Conservation (phyloP, 2,329 filamentous ascomycete genomes). For the Sporothrix dimorphospora region DNA sequence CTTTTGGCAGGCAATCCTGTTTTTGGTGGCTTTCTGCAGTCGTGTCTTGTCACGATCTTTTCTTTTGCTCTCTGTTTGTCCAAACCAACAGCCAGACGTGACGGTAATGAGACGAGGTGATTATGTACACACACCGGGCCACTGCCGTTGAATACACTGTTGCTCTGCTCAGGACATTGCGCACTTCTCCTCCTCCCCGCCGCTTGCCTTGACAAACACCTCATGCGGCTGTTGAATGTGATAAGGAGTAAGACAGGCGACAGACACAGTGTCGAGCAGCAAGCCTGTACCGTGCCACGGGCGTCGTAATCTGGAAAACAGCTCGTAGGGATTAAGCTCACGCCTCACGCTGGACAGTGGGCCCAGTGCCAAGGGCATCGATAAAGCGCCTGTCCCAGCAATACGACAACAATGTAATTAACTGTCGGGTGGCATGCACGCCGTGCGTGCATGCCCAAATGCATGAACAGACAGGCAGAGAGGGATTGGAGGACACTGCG, state of each 20-base stretch:
- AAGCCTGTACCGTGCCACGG: background rate
- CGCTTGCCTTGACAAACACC: background rate
- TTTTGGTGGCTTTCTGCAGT: background rate
- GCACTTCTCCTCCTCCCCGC: background rate
- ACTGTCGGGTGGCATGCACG: background rate
- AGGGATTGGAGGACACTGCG: background rate
- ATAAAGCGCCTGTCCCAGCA: background rate
- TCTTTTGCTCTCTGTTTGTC: background rate
- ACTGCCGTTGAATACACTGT: too few species aligned
- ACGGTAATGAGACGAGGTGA: background rate
- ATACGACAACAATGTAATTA: background rate
- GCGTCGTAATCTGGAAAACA: background rate
- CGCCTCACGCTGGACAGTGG: background rate
- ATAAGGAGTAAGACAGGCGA: background rate
- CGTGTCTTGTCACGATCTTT: background rate
- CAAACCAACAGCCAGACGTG: background rate
- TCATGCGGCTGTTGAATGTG: background rate
- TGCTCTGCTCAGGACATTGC: background rate
- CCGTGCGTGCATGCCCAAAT: background rate
- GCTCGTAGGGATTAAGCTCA: conserved; percentile 10
- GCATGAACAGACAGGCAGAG: background rate
- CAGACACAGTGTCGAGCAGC: background rate
- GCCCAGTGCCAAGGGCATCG: conserved; percentile 5
- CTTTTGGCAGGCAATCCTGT: conserved; percentile 11
- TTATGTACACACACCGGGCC: background rate